Conservation (phyloP, 257 asterid species). For the Hygrophila difformis region DNA sequence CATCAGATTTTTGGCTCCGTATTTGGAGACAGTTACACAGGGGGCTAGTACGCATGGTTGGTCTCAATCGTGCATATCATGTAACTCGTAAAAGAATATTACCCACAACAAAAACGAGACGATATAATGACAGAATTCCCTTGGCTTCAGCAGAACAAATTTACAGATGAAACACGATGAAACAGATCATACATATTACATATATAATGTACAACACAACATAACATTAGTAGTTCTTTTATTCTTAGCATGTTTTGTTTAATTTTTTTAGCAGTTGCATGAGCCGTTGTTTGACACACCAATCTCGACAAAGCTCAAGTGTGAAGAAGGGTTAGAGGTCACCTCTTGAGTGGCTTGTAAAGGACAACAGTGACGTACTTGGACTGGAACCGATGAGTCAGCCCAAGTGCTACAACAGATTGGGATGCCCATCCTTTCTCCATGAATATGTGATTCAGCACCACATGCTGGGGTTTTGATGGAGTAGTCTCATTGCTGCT, state of each 20-base stretch:
- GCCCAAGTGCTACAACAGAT: conserved; percentile 73
- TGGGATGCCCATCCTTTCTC: conserved; percentile 68
- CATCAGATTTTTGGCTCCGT: no score
- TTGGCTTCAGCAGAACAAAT: no score
- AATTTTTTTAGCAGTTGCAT: conserved; percentile 4
- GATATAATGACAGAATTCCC: no score
- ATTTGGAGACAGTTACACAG: no score
- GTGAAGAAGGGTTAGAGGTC: no score
- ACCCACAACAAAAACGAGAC: no score
- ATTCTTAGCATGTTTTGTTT: no score
- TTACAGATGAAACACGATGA: conserved; percentile 7
- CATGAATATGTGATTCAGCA: conserved; percentile 77
- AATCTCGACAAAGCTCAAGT: no score
- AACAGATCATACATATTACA: conserved; percentile 12
- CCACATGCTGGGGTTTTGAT: conserved; percentile 67
- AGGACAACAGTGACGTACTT: conserved; percentile 85
- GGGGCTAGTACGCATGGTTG: no score
- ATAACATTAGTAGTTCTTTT: conserved; percentile 6
- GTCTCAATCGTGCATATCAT: no score
- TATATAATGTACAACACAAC: conserved; percentile 21
- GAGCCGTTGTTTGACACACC: no score
- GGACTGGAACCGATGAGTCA: conserved; percentile 72
- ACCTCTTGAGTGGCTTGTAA: conserved; percentile 79
- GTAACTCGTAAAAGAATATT: no score
- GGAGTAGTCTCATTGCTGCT: conserved; percentile 28